These are phyloP conservation scores for Rhodocollybia butyracea DNA, from an alignment of 768 basidiomycete genomes.

Conservation along the genomic window DNA sequence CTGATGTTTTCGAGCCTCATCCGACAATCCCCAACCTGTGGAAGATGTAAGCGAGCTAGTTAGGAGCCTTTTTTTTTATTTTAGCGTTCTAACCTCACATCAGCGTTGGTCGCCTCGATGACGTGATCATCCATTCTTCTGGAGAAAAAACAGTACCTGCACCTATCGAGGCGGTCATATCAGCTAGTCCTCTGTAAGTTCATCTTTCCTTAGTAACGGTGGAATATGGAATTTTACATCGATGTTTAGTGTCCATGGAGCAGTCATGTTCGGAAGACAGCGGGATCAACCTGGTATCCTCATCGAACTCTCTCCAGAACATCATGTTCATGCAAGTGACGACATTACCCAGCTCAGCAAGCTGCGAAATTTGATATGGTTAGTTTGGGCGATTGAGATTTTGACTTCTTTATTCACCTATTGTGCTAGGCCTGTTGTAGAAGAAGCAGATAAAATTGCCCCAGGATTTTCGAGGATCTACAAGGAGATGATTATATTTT, in stretches of 20 bases:
- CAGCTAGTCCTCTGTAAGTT: slow-evolving; percentile 23
- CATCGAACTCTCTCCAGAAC: slow-evolving; percentile 24
- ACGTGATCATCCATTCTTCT: slow-evolving; percentile 23
- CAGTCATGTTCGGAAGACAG: slow-evolving; percentile 48
- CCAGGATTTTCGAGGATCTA: slow-evolving; percentile 44
- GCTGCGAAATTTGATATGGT: slow-evolving; percentile 38
- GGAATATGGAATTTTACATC: neutral
- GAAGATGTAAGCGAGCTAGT: slow-evolving; percentile 30
- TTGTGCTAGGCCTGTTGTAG: slow-evolving; percentile 30
- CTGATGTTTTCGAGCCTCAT: slow-evolving; percentile 40
- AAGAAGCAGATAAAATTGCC: slow-evolving; percentile 39
- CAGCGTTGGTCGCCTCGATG: slow-evolving; percentile 37
- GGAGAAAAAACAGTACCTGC: slow-evolving; percentile 28
- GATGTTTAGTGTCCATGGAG: slow-evolving; percentile 21
- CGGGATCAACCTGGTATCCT: slow-evolving; percentile 32
- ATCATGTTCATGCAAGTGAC: slow-evolving; percentile 21
- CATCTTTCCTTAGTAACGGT: slow-evolving; percentile 6
- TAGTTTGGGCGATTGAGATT: slow-evolving; percentile 1
- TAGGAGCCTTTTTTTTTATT: neutral
- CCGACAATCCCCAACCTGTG: slow-evolving; percentile 36
- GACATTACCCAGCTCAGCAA: slow-evolving; percentile 18
- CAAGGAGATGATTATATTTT: slow-evolving; percentile 50
- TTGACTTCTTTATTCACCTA: neutral
- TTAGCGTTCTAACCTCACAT: neutral
- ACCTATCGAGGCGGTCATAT: slow-evolving; percentile 23